Percentiles rank a stretch among this genome's conserved stretches.
phyloP scores from a whole-genome alignment of 2,329 filamentous ascomycete genomes.

The Cercospora sp. region DNA sequence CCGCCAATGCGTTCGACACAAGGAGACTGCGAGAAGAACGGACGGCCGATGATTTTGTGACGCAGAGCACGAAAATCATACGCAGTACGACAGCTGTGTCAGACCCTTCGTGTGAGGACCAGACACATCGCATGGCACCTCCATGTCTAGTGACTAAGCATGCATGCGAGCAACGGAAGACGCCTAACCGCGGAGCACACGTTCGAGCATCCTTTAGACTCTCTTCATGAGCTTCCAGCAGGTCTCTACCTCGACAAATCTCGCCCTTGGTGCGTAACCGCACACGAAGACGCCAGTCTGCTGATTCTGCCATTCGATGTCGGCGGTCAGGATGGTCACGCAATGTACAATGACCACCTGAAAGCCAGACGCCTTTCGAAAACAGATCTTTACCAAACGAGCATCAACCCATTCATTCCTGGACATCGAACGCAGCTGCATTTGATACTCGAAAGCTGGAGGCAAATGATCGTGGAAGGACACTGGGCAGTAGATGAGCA shows the following conservation, averaged over 20 bases:
- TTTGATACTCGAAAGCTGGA: not conserved
- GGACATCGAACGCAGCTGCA: not conserved
- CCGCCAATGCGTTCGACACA: not conserved
- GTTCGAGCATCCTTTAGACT: not conserved
- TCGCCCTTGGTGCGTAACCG: not conserved
- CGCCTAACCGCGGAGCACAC: too few species aligned
- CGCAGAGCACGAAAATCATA: not conserved
- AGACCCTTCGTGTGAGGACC: too few species aligned
- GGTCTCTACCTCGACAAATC: not conserved
- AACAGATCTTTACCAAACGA: not conserved
- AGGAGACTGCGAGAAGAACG: not conserved
- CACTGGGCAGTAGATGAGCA: not conserved
- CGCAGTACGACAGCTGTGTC: not conserved
- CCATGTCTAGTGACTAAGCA: too few species aligned
- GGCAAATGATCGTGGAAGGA: not conserved
- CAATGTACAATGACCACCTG: not conserved
- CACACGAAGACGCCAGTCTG: not conserved
- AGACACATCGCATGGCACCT: too few species aligned
- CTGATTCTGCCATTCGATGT: not conserved
- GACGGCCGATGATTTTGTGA: not conserved
- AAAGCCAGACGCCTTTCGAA: not conserved
- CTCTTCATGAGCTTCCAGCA: not conserved
- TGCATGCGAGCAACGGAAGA: too few species aligned
- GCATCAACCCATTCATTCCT: not conserved
- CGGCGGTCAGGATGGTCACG: too few species aligned